Percentiles rank a stretch among this genome's conserved stretches.
Evolutionary conservation across 164 flowering plant species (phyloP).

Genomic region (Nelumbo lutea): DNA sequence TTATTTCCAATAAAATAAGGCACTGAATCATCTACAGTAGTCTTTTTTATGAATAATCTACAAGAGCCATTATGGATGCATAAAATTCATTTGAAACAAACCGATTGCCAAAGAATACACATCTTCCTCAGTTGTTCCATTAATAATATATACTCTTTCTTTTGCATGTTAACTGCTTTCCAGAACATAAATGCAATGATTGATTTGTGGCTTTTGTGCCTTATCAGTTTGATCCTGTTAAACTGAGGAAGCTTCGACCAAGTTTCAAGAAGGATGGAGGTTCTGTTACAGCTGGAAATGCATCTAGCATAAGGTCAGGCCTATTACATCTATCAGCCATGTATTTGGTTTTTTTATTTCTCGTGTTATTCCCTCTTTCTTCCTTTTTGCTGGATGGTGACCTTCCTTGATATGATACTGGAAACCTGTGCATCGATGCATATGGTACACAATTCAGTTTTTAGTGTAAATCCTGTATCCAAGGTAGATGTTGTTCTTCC

Average conservation of each 20-base stretch:
- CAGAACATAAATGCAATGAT: background rate
- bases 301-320: conserved; percentile 98
- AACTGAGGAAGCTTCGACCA: conserved; percentile 79
- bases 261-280: conserved; percentile 84
- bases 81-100: background rate
- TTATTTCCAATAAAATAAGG: background rate
- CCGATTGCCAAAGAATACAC: background rate
- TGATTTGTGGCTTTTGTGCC: conserved; percentile 4
- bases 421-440: too few species aligned
- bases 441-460: too few species aligned
- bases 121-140: background rate
- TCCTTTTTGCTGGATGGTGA: background rate
- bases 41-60: background rate
- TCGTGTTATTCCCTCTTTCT: background rate
- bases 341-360: background rate
- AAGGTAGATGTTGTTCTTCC: too few species aligned
- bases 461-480: too few species aligned
- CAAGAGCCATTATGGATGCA: background rate
- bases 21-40: background rate
- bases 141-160: background rate
- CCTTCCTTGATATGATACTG: too few species aligned
- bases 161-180: background rate
- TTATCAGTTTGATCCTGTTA: conserved; percentile 82
- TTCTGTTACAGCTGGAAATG: conserved; percentile 97
- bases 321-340: background rate